Conservation (phyloP, 495 filamentous ascomycete genomes). For the Cryomyces antarcticus region DNA sequence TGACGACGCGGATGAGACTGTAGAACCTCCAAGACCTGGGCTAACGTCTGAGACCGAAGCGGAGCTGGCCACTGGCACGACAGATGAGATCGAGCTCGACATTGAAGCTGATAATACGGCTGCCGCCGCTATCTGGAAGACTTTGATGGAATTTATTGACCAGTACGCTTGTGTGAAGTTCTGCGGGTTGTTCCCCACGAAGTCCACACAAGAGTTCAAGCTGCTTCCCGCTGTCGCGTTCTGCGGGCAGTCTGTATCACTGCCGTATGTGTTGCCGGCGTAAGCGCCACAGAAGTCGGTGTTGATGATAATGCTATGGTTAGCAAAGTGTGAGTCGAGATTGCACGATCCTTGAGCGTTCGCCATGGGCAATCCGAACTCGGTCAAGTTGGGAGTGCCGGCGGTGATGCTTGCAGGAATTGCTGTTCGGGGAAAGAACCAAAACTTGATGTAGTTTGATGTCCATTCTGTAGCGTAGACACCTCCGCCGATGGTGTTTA, state of each 20-base stretch:
- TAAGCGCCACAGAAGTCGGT: conserved; percentile 79
- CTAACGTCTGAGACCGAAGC: not conserved
- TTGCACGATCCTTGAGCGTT: conserved; percentile 43
- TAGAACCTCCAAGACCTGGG: too few relatives aligned
- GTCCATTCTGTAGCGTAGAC: conserved; percentile 70
- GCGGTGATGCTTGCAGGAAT: conserved; percentile 37
- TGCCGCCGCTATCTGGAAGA: conserved; percentile 8
- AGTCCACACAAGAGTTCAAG: conserved; percentile 11
- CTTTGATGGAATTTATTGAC: conserved; percentile 16
- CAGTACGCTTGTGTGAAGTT: conserved; percentile 17
- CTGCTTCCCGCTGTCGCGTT: too few relatives aligned
- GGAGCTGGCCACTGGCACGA: conserved; percentile 18
- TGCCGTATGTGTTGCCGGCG: conserved; percentile 40
- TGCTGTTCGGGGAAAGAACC: conserved; percentile 47
- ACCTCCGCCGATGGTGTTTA: conserved; percentile 49
- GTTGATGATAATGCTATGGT: conserved; percentile 63
- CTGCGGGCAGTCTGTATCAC: too few relatives aligned
- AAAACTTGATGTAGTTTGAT: conserved; percentile 42
- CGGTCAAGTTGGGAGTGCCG: conserved; percentile 35
- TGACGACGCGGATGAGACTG: not conserved
- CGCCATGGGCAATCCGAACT: conserved; percentile 49
- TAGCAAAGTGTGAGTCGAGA: conserved; percentile 40
- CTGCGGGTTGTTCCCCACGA: conserved; percentile 14
- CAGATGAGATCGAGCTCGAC: conserved; percentile 42
- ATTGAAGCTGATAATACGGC: not conserved